Percentiles rank a stretch among this genome's conserved stretches.
phyloP scores from a whole-genome alignment of 2,329 filamentous ascomycete genomes.

The Aspergillus aculeatinus region DNA sequence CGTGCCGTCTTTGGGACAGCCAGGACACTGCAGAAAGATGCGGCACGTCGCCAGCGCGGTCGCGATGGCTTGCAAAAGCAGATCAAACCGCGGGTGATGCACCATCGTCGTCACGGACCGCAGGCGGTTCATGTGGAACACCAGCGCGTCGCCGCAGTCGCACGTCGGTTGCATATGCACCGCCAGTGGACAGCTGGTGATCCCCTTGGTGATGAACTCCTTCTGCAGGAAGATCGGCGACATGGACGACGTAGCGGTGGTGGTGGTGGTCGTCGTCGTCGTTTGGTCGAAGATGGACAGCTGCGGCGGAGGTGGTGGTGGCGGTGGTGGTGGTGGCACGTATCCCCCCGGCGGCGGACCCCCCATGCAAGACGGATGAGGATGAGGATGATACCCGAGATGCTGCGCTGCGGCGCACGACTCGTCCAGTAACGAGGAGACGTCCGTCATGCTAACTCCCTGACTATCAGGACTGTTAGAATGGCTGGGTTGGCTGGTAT shows the following conservation, averaged over 20 bases:
- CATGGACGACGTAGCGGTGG: conserved; percentile 23
- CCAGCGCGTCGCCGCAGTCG: conserved; percentile 32
- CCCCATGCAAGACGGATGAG: neutral
- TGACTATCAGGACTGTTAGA: conserved; percentile 31
- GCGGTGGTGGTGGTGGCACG: neutral
- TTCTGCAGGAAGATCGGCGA: conserved; percentile 33
- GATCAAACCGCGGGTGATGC: conserved; percentile 32
- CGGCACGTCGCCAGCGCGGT: conserved; percentile 31
- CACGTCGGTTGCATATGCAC: conserved; percentile 29
- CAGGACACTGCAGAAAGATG: conserved; percentile 30
- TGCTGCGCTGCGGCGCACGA: conserved; percentile 11
- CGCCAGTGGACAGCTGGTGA: conserved; percentile 29
- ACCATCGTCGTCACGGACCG: conserved; percentile 28
- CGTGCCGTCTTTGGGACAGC: conserved; percentile 32
- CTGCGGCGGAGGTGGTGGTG: neutral
- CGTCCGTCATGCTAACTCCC: conserved; percentile 13
- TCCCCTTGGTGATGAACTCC: conserved; percentile 28
- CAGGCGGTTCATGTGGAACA: conserved; percentile 33
- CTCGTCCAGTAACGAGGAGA: conserved; percentile 13
- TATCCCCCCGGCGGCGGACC: neutral
- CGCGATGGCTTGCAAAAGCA: conserved; percentile 33
- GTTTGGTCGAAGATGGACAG: conserved; percentile 15
- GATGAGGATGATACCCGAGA: conserved; percentile 1
- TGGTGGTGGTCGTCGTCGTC: conserved; percentile 16
- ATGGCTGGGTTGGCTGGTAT: conserved; percentile 15